Evolutionary conservation across 352 stramenopile genomes (phyloP), one percentile per base, ranked within the genome.

Genomic region (Pythium periplocum): DNA sequence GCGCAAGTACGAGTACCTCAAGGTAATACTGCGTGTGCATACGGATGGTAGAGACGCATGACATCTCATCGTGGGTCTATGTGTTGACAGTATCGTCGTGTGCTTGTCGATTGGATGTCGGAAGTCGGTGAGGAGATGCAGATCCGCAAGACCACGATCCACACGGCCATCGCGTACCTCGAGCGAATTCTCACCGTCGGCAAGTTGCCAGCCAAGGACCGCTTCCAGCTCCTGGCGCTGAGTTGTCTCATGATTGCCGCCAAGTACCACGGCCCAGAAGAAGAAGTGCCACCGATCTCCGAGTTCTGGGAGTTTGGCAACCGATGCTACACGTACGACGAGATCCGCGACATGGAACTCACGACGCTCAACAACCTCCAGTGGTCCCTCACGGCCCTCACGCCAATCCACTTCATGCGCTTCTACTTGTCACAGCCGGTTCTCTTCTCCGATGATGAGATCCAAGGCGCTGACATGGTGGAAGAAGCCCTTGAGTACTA

Each of bases 301-400:
- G 80, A 93, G 60, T 93, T 95, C 55, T 90, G 76, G 71, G 85
- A 90, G 56, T 90, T 90, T 60, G 85, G 80, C 48, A 89, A 93
- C 61, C 76, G 76, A 35, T 86, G 82, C 68, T 95, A 93, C 66
- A 81, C 81, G 34, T 85, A 79, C 55, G 77, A 93, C 9, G 80
- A 91, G 55, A 93, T 95, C 61, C 79, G 83, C 57, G 64, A 79
- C 40, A 73, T 86, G 45, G 85, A 95, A 51, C 66, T 85, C 17
- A 65, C 69, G 42, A 83, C 68, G 38, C 67, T 48, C 30, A 10
- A 62, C 55, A 94, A 80, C 60, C 60, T 95, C 17, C 68, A 73
- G 10, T 95, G 82, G 84, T 74, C 64, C 41, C 66, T 95, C 0
- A 84, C 75, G 1, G 64, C 67, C 12, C 68, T 95, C 51, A 87